Conservation (phyloP, 805 yeast genomes). For the Ogataea philodendri region DNA sequence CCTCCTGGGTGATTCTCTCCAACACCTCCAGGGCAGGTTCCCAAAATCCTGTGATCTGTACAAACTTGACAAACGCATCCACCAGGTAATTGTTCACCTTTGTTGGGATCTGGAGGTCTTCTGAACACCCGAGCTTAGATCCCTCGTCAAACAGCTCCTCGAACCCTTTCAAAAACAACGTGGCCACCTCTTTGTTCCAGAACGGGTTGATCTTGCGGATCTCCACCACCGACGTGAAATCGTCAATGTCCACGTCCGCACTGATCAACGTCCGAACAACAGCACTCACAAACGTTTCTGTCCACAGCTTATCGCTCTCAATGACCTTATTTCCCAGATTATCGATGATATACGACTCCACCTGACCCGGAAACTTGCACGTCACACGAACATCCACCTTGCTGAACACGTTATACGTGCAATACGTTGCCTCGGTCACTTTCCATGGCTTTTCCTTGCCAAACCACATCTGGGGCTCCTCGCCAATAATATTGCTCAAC, state of each 20-base stretch:
- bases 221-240: conserved; percentile 69
- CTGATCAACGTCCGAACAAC: conserved; percentile 71
- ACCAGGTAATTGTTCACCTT: conserved; percentile 64
- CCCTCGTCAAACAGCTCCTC: conserved; percentile 68
- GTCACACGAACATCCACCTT: conserved; percentile 68
- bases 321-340: conserved; percentile 51
- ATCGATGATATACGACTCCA: conserved; percentile 52
- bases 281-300: conserved; percentile 65
- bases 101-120: conserved; percentile 69
- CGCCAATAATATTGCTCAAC: conserved; percentile 60
- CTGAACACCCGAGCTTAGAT: conserved; percentile 57
- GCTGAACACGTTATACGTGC: conserved; percentile 60
- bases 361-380: conserved; percentile 74
- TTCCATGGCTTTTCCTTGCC: conserved; percentile 69
- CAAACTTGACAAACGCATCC: conserved; percentile 65
- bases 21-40: conserved; percentile 61
- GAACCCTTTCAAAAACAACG: conserved; percentile 59
- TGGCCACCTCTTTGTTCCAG: conserved; percentile 44
- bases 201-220: conserved; percentile 83
- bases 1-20: conserved; percentile 46
- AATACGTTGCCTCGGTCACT: conserved; percentile 68
- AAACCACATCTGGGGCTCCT: conserved; percentile 73
- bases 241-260: conserved; percentile 69
- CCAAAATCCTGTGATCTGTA: conserved; percentile 63
- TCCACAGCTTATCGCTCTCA: conserved; percentile 53